Evolutionary conservation across 2,329 filamentous ascomycete genomes (phyloP).

Genomic region (Anthostomella pinea): DNA sequence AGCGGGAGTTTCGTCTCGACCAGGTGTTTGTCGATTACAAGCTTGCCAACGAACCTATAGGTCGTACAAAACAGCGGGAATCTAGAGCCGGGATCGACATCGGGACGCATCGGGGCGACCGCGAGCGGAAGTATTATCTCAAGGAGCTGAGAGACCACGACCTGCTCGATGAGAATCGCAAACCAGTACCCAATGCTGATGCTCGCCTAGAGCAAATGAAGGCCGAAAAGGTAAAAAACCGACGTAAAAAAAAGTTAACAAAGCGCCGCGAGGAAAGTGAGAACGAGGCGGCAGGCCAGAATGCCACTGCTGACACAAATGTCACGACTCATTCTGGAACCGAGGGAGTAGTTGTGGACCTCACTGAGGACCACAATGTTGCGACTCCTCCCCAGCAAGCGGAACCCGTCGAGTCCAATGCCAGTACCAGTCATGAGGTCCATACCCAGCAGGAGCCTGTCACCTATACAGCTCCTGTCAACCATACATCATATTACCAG

Average conservation of each 20-base stretch:
- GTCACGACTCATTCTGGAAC: too few relatives aligned
- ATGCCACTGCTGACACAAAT: too few relatives aligned
- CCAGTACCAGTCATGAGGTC: too few relatives aligned
- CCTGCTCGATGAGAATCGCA: slow-evolving; percentile 16
- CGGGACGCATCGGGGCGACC: slow-evolving; percentile 23
- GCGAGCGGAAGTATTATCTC: slow-evolving; percentile 12
- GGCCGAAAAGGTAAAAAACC: neutral
- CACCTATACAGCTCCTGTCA: too few relatives aligned
- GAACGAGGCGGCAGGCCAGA: too few relatives aligned
- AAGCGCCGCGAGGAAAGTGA: neutral
- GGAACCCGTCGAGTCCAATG: too few relatives aligned
- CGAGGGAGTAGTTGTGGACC: too few relatives aligned
- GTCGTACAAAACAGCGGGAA: slow-evolving; percentile 14
- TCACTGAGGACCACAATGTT: too few relatives aligned
- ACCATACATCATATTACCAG: too few relatives aligned
- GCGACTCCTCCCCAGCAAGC: too few relatives aligned
- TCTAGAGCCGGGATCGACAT: slow-evolving; percentile 19
- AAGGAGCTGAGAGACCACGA: slow-evolving; percentile 6
- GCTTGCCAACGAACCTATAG: slow-evolving; percentile 9
- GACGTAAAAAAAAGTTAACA: neutral
- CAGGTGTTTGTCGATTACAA: slow-evolving; percentile 14
- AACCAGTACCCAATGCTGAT: slow-evolving; percentile 12
- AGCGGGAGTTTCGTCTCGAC: slow-evolving; percentile 14
- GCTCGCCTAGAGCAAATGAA: neutral
- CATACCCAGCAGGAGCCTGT: too few relatives aligned